phyloP scores from a whole-genome alignment of 768 basidiomycete species.

The Hebeloma cylindrosporum region DNA sequence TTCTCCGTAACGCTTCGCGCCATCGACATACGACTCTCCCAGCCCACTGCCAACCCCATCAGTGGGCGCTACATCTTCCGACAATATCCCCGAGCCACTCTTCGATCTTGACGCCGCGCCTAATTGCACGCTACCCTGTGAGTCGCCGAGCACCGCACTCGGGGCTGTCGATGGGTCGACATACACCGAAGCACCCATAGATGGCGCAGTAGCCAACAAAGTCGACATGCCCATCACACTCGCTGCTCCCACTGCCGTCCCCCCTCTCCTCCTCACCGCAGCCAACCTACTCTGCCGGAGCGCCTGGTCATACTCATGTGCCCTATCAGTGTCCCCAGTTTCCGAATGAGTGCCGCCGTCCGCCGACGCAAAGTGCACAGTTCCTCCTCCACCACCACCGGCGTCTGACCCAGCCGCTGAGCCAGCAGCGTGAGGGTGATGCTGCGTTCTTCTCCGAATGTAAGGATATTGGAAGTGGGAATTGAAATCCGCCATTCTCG shows the following conservation, averaged over 20 bases:
- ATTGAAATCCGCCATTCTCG: conserved; percentile 72
- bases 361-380: conserved; percentile 32
- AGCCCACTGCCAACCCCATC: conserved; percentile 62
- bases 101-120: conserved; percentile 2
- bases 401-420: too few species aligned
- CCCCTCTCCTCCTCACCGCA: conserved; percentile 47
- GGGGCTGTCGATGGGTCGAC: conserved; percentile 57
- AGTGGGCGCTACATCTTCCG: conserved; percentile 50
- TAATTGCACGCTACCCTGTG: conserved; percentile 41
- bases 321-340: conserved; percentile 45
- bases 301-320: conserved; percentile 76
- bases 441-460: conserved; percentile 39
- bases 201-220: conserved; percentile 31
- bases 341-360: conserved; percentile 20
- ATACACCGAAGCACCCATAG: conserved; percentile 42
- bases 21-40: conserved; percentile 79
- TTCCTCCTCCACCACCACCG: conserved; percentile 21
- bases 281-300: conserved; percentile 66
- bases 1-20: conserved; percentile 36
- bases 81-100: conserved; percentile 28
- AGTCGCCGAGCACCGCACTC: conserved; percentile 75
- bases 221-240: conserved; percentile 52
- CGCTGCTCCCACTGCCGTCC: conserved; percentile 36
- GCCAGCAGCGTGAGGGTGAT: too few species aligned
- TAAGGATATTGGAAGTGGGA: conserved; percentile 44